phyloP scores from a whole-genome alignment of 2,329 filamentous ascomycete species.

The Fusarium ambrosium region DNA sequence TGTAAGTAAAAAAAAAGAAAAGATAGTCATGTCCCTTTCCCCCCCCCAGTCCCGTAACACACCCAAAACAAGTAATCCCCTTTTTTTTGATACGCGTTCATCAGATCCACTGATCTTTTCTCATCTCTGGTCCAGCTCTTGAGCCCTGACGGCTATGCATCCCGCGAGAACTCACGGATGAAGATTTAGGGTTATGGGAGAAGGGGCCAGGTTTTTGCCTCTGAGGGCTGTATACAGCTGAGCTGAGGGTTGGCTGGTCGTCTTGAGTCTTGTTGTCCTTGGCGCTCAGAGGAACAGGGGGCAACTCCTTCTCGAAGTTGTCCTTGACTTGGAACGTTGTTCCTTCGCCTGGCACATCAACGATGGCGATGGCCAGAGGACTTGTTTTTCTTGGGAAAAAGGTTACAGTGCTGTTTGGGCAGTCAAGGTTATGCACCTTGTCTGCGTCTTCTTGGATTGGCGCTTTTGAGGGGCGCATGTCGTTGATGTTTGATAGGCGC shows the following conservation, averaged over 20 bases:
- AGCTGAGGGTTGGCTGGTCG: constrained; percentile 60
- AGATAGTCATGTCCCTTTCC: constrained; percentile 22
- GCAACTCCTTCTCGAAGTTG: constrained; percentile 47
- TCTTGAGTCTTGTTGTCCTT: constrained; percentile 36
- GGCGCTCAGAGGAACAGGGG: constrained; percentile 52
- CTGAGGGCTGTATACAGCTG: constrained; percentile 65
- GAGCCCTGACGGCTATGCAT: constrained; percentile 36
- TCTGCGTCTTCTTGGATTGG: constrained; percentile 34
- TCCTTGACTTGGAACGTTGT: constrained; percentile 39
- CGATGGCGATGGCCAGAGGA: constrained; percentile 44
- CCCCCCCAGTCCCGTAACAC: not conserved
- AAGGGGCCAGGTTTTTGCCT: constrained; percentile 24
- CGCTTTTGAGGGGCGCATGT: constrained; percentile 56
- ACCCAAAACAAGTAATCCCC: not conserved
- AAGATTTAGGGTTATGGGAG: constrained; percentile 33
- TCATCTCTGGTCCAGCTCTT: constrained; percentile 16
- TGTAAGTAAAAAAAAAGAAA: constrained; percentile 6
- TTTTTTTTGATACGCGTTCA: constrained; percentile 10
- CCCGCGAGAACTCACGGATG: constrained; percentile 35
- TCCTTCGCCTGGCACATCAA: constrained; percentile 44
- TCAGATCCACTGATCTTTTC: constrained; percentile 38
- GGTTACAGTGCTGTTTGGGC: constrained; percentile 43
- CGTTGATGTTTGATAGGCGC: constrained; percentile 72
- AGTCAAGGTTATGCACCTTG: constrained; percentile 57
- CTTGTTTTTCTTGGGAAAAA: constrained; percentile 41